Percentiles rank a stretch among this genome's conserved stretches.
Evolutionary conservation across 1,284 basidiomycete genomes (phyloP).

Genomic region (Wallemia mellicola): DNA sequence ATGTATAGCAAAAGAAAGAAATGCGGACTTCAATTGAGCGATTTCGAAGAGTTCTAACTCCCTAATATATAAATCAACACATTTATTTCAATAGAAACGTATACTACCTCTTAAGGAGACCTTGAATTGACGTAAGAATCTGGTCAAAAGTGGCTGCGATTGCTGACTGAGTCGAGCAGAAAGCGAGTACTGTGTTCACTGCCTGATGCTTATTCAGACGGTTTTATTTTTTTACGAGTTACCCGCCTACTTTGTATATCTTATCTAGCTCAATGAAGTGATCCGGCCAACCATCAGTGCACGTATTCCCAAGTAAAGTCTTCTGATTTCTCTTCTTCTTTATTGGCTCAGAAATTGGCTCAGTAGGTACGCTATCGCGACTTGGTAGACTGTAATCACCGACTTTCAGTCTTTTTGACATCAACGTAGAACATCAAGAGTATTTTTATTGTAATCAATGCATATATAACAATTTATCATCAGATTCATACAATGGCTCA

Average conservation of each 20-base stretch:
- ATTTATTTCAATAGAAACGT: conserved; percentile 4
- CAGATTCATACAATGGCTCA: no score
- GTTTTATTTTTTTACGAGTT: background rate
- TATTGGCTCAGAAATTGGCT: background rate
- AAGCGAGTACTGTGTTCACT: conserved; percentile 64
- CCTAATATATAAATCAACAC: conserved; percentile 16
- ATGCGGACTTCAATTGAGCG: conserved; percentile 53
- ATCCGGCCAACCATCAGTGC: conserved; percentile 12
- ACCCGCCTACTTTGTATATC: conserved; percentile 13
- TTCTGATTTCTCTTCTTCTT: background rate
- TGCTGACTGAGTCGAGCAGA: conserved; percentile 52
- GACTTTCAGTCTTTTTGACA: background rate
- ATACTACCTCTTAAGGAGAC: conserved; percentile 33
- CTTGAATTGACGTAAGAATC: conserved; percentile 45
- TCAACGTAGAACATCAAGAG: no score
- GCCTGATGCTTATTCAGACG: conserved; percentile 19
- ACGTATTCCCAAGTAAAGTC: background rate
- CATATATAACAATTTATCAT: no score
- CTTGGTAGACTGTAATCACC: background rate
- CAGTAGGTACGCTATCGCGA: background rate
- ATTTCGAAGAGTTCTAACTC: conserved; percentile 47
- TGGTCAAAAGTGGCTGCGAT: conserved; percentile 49
- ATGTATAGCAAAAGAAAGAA: background rate
- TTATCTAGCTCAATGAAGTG: conserved; percentile 16
- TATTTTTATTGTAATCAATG: no score